Evolutionary conservation across 2,329 filamentous ascomycete species (phyloP).

Genomic region (Neoarthrinium moseri): DNA sequence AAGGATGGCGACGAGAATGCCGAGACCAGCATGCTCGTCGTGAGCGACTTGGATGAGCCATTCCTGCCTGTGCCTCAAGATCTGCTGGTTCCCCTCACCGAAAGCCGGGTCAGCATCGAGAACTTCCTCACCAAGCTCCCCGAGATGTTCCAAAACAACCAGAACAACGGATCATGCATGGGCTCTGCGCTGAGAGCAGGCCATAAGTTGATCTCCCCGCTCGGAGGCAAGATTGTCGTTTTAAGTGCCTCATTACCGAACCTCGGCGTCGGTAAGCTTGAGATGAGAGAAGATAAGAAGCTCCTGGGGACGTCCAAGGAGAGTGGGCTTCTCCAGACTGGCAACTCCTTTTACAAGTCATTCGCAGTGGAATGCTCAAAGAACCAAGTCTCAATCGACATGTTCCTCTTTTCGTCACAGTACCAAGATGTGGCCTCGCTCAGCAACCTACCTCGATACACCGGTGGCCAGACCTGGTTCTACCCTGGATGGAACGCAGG

Average conservation of each 20-base stretch:
- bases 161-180: conserved; percentile 88
- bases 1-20: conserved; percentile 81
- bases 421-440: conserved; percentile 97
- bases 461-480: conserved; percentile 96
- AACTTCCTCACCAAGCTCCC: conserved; percentile 88
- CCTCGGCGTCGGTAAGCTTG: conserved; percentile 82
- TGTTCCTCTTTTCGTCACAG: conserved; percentile 94
- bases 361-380: conserved; percentile 99
- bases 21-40: conserved; percentile 87
- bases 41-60: conserved; percentile 93
- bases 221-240: conserved; percentile 93
- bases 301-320: conserved; percentile 92
- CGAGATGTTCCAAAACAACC: conserved; percentile 94
- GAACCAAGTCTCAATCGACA: conserved; percentile 96
- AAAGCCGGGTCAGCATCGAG: conserved; percentile 89
- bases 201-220: conserved; percentile 91
- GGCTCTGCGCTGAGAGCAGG: conserved; percentile 89
- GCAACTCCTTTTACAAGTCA: conserved; percentile 97
- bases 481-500: conserved; percentile 98
- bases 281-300: conserved; percentile 96
- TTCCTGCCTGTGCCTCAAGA: conserved; percentile 94
- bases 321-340: conserved; percentile 81
- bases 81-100: conserved; percentile 82
- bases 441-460: conserved; percentile 93
- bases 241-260: conserved; percentile 89